Evolutionary conservation across 2,329 filamentous ascomycete species (phyloP), one percentile per base, ranked within the genome.

Genomic region (Exophiala lecanii-corni): DNA sequence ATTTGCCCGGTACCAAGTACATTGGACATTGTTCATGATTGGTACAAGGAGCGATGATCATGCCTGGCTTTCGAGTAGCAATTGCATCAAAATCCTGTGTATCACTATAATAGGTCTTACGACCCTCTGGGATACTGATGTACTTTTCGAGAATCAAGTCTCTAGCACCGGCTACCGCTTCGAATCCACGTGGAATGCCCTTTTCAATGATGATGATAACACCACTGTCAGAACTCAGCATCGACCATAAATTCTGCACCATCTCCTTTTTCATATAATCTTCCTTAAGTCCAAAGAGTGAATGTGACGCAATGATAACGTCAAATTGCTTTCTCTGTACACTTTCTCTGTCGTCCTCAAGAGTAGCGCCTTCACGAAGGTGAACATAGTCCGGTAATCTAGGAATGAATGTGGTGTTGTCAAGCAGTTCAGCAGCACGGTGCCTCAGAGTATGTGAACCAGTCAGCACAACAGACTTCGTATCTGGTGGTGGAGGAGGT

Each of bases 321-420:
- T 98, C 92, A 62, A 84, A 96, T 32, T 79, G 76, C 65, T 97
- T 96, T 47, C 84, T 77, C 2, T 75, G 71, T 13, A 75, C 73
- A 20, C 69, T 63, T 6, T 59, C 53, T 35, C 67, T 55, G 15
- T 75, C 71, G 15, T 78, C 76, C 43, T 86, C 78, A 4, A 86
- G 61, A 25, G 76, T 70, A 4, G 68, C 74, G 44, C 71, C 69
- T 13, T 78, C 73, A 7, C 75, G 71, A 36, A 78, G 77, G 45
- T 81, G 82, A 18, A 88, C 65, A 51, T 91, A 89, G 58, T 97
- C 88, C 0, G 92, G 92, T n/a, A 97, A 69, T 3, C 89, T 81
- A 5, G 91, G 89, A 5, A 98, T 73, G 59, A 98, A 96, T 0
- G 86, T 94, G 0, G 92, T 97, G 61, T 96, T 84, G 26, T 94